Conservation (phyloP, 225 moss, liverwort and hornwort species). For the Bryoerythrophyllum caledonicum region DNA sequence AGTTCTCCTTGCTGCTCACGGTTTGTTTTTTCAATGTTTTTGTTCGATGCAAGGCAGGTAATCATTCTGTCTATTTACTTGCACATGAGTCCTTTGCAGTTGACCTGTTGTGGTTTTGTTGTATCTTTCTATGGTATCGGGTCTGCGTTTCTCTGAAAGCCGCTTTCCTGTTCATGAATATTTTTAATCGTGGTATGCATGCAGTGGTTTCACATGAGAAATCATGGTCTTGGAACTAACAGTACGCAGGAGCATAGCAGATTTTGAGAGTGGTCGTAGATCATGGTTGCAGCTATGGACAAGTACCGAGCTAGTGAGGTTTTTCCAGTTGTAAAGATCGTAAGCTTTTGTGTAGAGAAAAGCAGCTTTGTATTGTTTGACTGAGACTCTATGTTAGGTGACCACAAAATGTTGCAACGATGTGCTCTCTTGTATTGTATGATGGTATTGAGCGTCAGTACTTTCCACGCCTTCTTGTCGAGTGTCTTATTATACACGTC, state of each 20-base stretch:
- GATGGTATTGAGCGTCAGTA: not conserved
- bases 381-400: slow-evolving; percentile 3
- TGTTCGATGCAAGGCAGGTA: not conserved
- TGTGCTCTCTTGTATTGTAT: slow-evolving; percentile 17
- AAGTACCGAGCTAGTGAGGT: not conserved
- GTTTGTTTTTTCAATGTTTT: slow-evolving; percentile 30
- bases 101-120: not conserved
- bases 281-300: not conserved
- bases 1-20: slow-evolving; percentile 23
- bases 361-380: not conserved
- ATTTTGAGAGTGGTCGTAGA: slow-evolving; percentile 14
- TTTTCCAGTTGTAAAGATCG: not conserved
- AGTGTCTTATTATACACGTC: not conserved
- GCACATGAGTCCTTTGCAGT: not conserved
- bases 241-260: slow-evolving; percentile 11
- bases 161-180: not conserved
- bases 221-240: slow-evolving; percentile 10
- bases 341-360: not conserved
- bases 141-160: not conserved
- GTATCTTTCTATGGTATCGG: not conserved
- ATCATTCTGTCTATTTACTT: not conserved
- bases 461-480: not conserved
- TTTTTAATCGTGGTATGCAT: not conserved
- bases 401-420: not conserved
- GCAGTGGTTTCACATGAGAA: not conserved